Evolutionary conservation across 1,284 basidiomycete genomes (phyloP).

Genomic region (Xerocomus minutiporus): DNA sequence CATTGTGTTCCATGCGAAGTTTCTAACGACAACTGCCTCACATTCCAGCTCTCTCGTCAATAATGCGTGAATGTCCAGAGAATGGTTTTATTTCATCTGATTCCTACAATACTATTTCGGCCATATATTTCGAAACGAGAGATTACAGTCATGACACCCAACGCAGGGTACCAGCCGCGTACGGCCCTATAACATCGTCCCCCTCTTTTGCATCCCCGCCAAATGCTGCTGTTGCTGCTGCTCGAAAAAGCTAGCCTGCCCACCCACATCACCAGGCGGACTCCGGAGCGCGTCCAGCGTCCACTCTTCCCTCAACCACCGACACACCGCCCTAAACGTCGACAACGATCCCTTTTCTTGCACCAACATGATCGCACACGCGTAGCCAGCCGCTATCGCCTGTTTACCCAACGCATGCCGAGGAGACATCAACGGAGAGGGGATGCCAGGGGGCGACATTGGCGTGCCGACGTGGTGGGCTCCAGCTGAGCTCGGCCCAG

Average conservation of each 20-base stretch:
- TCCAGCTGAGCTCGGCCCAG: background rate
- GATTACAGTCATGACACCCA: background rate
- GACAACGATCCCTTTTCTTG: constrained; percentile 87
- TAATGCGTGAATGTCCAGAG: too few relatives aligned
- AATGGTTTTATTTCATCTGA: too few relatives aligned
- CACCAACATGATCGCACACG: constrained; percentile 58
- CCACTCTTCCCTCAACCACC: constrained; percentile 67
- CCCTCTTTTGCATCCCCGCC: constrained; percentile 9
- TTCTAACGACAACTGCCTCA: too few relatives aligned
- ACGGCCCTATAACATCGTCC: constrained; percentile 11
- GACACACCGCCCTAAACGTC: constrained; percentile 74
- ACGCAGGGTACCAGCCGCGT: constrained; percentile 5
- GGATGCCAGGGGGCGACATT: constrained; percentile 10
- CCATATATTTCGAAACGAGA: background rate
- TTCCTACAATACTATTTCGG: too few relatives aligned
- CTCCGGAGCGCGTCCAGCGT: constrained; percentile 35
- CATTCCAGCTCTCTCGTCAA: too few relatives aligned
- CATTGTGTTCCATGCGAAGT: too few relatives aligned
- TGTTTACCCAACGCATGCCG: constrained; percentile 31
- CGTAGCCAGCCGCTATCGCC: constrained; percentile 17
- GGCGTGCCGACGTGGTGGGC: background rate
- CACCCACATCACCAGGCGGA: constrained; percentile 15
- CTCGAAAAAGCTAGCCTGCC: constrained; percentile 19
- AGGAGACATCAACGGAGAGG: constrained; percentile 19
- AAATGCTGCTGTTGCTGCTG: constrained; percentile 21